Evolutionary conservation across 2,329 filamentous ascomycete genomes (phyloP).

Genomic region (Diaporthe sp.): DNA sequence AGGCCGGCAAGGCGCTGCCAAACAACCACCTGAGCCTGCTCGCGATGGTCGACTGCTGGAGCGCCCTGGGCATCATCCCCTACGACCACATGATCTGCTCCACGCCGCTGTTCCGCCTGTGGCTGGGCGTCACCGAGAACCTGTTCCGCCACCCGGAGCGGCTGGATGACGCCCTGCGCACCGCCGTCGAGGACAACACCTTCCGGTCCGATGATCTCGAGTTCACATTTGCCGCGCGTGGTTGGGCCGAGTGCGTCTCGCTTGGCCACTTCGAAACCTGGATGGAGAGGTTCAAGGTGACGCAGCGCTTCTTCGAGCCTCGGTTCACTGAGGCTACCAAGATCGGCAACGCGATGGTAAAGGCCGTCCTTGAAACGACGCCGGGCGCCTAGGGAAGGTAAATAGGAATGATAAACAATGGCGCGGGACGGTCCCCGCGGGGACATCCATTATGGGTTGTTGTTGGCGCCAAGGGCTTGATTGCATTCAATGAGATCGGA

Average conservation of each 20-base stretch:
- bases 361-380: slow-evolving; percentile 89
- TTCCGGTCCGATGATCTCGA: slow-evolving; percentile 97
- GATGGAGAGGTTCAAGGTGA: slow-evolving; percentile 89
- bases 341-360: slow-evolving; percentile 97
- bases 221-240: slow-evolving; percentile 95
- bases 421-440: slow-evolving; percentile 3
- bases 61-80: slow-evolving; percentile 89
- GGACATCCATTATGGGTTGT: background rate
- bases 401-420: background rate
- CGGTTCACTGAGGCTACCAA: slow-evolving; percentile 88
- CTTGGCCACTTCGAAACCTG: slow-evolving; percentile 95
- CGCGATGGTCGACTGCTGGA: slow-evolving; percentile 99
- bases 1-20: slow-evolving; percentile 63
- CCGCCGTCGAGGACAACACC: slow-evolving; percentile 88
- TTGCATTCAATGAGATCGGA: background rate
- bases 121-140: slow-evolving; percentile 97
- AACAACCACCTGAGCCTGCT: slow-evolving; percentile 96
- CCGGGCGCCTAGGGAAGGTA: background rate
- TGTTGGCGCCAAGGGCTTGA: slow-evolving; percentile 1
- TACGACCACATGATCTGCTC: slow-evolving; percentile 99
- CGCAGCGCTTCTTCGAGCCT: slow-evolving; percentile 92
- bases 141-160: slow-evolving; percentile 86
- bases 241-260: slow-evolving; percentile 94
- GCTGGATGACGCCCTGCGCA: slow-evolving; percentile 86
- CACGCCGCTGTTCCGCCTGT: slow-evolving; percentile 95